Conservation (phyloP, 768 basidiomycete species). For the Mycena rebaudengoi region DNA sequence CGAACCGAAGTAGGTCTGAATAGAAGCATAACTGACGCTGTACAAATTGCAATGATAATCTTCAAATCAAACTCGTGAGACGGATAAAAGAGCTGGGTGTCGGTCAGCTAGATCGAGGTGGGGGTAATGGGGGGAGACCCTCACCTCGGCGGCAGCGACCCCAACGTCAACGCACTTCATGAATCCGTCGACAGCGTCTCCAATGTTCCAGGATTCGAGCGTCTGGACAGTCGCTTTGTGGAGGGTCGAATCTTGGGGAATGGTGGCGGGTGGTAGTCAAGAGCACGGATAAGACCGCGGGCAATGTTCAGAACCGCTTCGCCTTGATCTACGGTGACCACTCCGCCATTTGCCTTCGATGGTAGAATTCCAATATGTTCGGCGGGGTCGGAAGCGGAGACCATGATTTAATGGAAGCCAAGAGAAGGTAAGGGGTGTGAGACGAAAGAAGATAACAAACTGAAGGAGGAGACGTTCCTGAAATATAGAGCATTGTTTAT, state of each 20-base stretch:
- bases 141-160: slow-evolving; percentile 2
- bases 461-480: background rate
- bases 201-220: slow-evolving; percentile 8
- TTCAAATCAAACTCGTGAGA: slow-evolving; percentile 13
- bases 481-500: background rate
- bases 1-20: background rate
- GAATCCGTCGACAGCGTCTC: background rate
- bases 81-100: slow-evolving; percentile 1
- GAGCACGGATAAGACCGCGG: background rate
- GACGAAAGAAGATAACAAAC: background rate
- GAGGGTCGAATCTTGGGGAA: background rate
- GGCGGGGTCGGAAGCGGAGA: background rate
- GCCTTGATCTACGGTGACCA: background rate
- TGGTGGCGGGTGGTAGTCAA: slow-evolving; percentile 8
- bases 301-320: background rate
- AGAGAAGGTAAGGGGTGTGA: background rate
- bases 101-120: background rate
- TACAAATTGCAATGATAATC: slow-evolving; percentile 11
- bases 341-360: background rate
- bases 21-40: background rate
- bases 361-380: slow-evolving; percentile 5
- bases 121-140: background rate
- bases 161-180: slow-evolving; percentile 10
- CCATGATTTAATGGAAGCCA: background rate
- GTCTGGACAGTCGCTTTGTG: background rate